phyloP scores from a whole-genome alignment of 176 grass and related monocot species.

The maize (Zea mays) region Zm-B73-REFERENCE-NAM-5.0 NC_050105.1:131817001-131817500 shows the following conservation, averaged over 20 bases:
- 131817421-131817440: conserved; percentile 79
- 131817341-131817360: not conserved
- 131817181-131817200: not conserved
- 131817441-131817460: conserved; percentile 94
- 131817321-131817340: not conserved
- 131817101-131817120: conserved; percentile 5
- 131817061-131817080: conserved; percentile 16
- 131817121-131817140: not conserved
- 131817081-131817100: not conserved
- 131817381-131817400: conserved; percentile 82
- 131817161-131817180: not conserved
- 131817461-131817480: conserved; percentile 91
- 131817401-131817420: conserved; percentile 73
- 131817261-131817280: not conserved
- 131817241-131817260: not conserved
- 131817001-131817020: conserved; percentile 21
- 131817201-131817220: not conserved
- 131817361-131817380: conserved; percentile 29
- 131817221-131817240: not conserved
- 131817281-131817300: not conserved
- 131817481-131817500: conserved; percentile 82
- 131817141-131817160: not conserved
- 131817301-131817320: conserved; percentile 11
- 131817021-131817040: not conserved
- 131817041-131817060: conserved; percentile 19